Evolutionary conservation across 768 basidiomycete genomes (phyloP).

Genomic region (Leccinum sublutescens): DNA sequence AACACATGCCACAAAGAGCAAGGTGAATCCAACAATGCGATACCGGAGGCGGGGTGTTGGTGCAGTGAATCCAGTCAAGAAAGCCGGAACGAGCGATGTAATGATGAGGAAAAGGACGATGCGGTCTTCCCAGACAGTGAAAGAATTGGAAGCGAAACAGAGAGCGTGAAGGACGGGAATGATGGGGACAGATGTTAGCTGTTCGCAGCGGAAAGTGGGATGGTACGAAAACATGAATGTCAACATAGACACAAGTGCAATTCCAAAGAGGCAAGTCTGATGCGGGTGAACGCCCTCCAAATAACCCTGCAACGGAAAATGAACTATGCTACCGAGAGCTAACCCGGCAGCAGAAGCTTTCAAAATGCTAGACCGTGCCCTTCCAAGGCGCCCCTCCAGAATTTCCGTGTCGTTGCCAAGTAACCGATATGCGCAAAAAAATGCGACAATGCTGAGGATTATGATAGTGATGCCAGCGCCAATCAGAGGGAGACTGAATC

Average conservation of each 20-base stretch:
- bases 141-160: constrained; percentile 90
- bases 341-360: constrained; percentile 37
- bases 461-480: constrained; percentile 66
- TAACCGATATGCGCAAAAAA: constrained; percentile 53
- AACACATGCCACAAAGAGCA: constrained; percentile 62
- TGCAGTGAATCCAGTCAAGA: constrained; percentile 63
- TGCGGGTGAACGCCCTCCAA: constrained; percentile 49
- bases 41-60: constrained; percentile 66
- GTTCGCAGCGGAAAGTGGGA: constrained; percentile 31
- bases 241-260: constrained; percentile 46
- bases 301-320: constrained; percentile 32
- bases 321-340: constrained; percentile 36
- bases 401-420: constrained; percentile 37
- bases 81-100: constrained; percentile 57
- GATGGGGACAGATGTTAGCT: constrained; percentile 38
- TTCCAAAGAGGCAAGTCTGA: constrained; percentile 50
- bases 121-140: constrained; percentile 96
- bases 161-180: constrained; percentile 66
- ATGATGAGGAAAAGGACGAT: constrained; percentile 72
- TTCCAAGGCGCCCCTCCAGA: constrained; percentile 45
- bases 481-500: constrained; percentile 84
- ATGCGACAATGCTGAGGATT: constrained; percentile 50
- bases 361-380: constrained; percentile 31
- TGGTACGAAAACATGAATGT: constrained; percentile 43
- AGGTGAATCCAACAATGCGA: constrained; percentile 73